Evolutionary conservation across 192 early-diverging fungal genomes (phyloP), one percentile per base, ranked within the genome.

Genomic region (Linnemannia elongata): DNA sequence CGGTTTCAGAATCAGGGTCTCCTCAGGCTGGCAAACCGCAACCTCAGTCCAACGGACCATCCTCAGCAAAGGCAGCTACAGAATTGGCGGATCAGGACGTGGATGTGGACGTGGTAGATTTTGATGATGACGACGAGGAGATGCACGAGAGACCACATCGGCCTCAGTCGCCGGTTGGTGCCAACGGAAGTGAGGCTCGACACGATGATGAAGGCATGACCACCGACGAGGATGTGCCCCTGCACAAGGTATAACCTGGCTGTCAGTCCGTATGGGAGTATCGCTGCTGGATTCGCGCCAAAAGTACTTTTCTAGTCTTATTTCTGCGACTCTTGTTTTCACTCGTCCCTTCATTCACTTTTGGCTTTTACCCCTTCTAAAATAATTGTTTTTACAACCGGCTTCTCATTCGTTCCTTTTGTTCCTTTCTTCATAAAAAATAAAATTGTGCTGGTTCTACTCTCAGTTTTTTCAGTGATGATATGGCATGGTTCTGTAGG

Each of bases 61-160:
- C 27, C 9, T 0, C 30, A 30, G 9, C 6, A 10, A 33, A n/a
- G 30, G 60, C 2, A 30, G 30, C 30, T 4, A 4, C 9, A 30
- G 60, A 30, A 9, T 15, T 24, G 3, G 13, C 60, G 3, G 60
- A 66, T 66, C 60, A 66, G n/a, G 60, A 66, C 9, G 60, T 33
- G 10, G 60, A 66, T 33, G 60, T 66, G 10, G 60, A 66, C 33
- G 30, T 66, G 1, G 60, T 35, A 30, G 60, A 66, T 66, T 33
- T 75, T 49, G 74, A 75, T 18, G 74, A 45, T 35, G 45, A 75
- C 20, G 49, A 55, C 35, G 73, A 52, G 17, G 73, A 75, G 27
- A 75, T 57, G 52, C 60, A 33, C 0, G n/a, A 33, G 27, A 63
- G 60, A 33, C 60, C 27, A 0, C n/a, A 13, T n/a, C 27, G 27